Percentiles rank a stretch among this genome's conserved stretches.
Evolutionary conservation across 2,329 filamentous ascomycete genomes (phyloP).

Genomic region (Arthrobotrys pseudoclavata): DNA sequence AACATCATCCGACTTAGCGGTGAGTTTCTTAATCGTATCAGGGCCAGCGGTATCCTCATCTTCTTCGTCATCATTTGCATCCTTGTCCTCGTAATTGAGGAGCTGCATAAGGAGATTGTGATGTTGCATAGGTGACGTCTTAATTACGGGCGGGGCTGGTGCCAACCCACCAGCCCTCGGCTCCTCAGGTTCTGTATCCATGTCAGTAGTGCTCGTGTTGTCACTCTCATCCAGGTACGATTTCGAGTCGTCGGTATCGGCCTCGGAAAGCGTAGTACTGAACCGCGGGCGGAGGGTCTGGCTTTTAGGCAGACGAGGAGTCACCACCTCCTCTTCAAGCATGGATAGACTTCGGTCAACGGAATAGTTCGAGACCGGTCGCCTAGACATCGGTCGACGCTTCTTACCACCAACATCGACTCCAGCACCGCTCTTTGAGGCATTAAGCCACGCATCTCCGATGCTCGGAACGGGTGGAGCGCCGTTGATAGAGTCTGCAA

Average conservation of each 20-base stretch:
- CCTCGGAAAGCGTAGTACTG: conserved; percentile 54
- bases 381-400: conserved; percentile 51
- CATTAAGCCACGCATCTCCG: conserved; percentile 87
- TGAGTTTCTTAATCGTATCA: conserved; percentile 56
- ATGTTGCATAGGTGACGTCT: conserved; percentile 48
- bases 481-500: conserved; percentile 90
- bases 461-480: conserved; percentile 96
- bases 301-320: conserved; percentile 53
- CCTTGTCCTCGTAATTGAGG: conserved; percentile 49
- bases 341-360: conserved; percentile 40
- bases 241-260: conserved; percentile 57
- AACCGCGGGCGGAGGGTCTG: conserved; percentile 51
- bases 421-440: conserved; percentile 53
- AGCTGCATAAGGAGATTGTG: conserved; percentile 57
- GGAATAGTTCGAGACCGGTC: conserved; percentile 48
- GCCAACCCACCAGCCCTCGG: conserved; percentile 15
- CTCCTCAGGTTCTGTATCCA: conserved; percentile 56
- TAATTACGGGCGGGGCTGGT: conserved; percentile 37
- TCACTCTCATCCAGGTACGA: conserved; percentile 52
- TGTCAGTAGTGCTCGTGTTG: conserved; percentile 54
- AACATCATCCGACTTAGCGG: conserved; percentile 50
- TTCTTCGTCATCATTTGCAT: conserved; percentile 46
- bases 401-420: conserved; percentile 51
- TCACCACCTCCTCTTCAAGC: conserved; percentile 54
- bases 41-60: conserved; percentile 52